A percentile compares a stretch with the other conserved stretches of the same genome.
Evolutionary conservation across 352 stramenopile species (phyloP).

Genomic region (Phytopythium kandeliae): DNA sequence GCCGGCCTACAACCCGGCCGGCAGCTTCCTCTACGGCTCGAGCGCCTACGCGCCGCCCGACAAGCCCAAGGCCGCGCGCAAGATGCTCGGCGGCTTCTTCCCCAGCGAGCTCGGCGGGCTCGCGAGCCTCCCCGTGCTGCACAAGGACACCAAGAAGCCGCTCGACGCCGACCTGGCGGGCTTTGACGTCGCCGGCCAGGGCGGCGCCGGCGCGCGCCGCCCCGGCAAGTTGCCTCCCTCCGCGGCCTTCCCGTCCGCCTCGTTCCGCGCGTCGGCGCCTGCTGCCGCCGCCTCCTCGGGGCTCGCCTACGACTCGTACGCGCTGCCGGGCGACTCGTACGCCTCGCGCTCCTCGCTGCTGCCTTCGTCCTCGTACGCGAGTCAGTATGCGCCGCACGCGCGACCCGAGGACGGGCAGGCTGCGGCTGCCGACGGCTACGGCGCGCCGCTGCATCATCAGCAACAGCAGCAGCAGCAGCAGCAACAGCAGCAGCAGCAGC

Average conservation of each 20-base stretch:
- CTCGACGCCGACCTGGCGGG: slow-evolving; percentile 15
- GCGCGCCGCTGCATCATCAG: slow-evolving; percentile 6
- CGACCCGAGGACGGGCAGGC: neutral
- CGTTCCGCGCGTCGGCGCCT: neutral
- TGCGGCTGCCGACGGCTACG: slow-evolving; percentile 16
- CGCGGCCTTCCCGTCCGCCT: slow-evolving; percentile 16
- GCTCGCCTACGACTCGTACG: slow-evolving; percentile 13
- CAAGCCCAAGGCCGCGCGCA: slow-evolving; percentile 34
- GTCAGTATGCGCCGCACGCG: slow-evolving; percentile 8
- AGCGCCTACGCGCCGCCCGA: slow-evolving; percentile 14
- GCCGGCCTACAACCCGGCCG: slow-evolving; percentile 13
- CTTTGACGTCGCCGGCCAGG: neutral
- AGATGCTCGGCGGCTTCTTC: slow-evolving; percentile 36
- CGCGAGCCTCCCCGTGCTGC: slow-evolving; percentile 24
- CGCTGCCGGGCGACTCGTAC: slow-evolving; percentile 12
- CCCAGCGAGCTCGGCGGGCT: slow-evolving; percentile 14
- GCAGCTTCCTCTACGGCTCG: slow-evolving; percentile 30
- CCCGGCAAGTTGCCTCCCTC: neutral
- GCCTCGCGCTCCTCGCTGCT: slow-evolving; percentile 5
- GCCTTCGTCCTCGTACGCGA: slow-evolving; percentile 2
- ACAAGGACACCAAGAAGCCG: slow-evolving; percentile 35
- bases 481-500: slow-evolving; percentile 27
- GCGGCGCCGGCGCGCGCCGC: neutral
- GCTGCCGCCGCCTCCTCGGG: slow-evolving; percentile 7
- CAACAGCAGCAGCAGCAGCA: slow-evolving; percentile 3